phyloP scores from a whole-genome alignment of 345 rosid genomes.

The Aegle marmelos region DNA sequence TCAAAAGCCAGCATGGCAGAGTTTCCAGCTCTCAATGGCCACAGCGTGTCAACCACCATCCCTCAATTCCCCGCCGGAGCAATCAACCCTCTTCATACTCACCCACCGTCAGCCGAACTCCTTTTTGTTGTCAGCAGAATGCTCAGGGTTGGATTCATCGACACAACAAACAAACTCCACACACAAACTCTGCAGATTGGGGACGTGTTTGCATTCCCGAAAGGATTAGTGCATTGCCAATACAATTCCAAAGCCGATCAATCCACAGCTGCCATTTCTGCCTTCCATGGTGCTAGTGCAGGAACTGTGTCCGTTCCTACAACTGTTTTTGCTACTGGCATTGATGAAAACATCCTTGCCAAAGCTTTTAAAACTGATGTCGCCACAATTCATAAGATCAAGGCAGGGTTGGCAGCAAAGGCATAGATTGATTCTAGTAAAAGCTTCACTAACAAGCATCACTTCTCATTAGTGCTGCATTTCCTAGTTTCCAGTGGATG shows the following conservation, averaged over 20 bases:
- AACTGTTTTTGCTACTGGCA: conserved; percentile 17
- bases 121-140: conserved; percentile 3
- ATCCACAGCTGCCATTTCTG: conserved; percentile 1
- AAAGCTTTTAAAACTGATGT: conserved; percentile 19
- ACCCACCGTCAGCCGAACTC: conserved; percentile 16
- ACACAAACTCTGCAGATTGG: conserved; percentile 6
- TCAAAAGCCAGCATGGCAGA: not conserved
- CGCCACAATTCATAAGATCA: not conserved
- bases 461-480: too few species aligned
- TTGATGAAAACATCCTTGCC: conserved; percentile 14
- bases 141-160: not conserved
- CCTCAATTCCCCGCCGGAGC: not conserved
- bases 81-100: conserved; percentile 10
- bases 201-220: conserved; percentile 20
- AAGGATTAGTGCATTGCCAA: conserved; percentile 19
- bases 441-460: not conserved
- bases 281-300: conserved; percentile 19
- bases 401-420: not conserved
- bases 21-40: conserved; percentile 1
- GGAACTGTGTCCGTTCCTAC: conserved; percentile 16
- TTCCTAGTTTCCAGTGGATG: not conserved
- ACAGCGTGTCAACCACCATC: conserved; percentile 9
- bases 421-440: not conserved
- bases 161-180: not conserved
- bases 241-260: not conserved